Base-by-base conservation (phyloP, 2,329 filamentous ascomycete genomes). In the Beauveria sp. region DNA sequence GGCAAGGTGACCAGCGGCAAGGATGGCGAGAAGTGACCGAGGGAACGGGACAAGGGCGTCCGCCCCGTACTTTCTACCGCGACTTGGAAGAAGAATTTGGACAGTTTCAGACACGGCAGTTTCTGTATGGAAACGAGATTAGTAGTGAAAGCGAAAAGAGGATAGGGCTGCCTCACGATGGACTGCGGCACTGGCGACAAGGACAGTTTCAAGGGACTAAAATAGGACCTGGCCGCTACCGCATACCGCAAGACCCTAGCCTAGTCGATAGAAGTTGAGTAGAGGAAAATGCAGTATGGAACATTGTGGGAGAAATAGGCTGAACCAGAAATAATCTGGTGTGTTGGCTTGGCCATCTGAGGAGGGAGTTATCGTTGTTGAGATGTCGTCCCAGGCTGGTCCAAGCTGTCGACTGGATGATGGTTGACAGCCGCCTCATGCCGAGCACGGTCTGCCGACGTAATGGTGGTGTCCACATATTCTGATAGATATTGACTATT, bases 161-260 rank as follows among this genome's bases (percentile, higher is more conserved):
- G 54, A 41, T 20, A 50, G n/a, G 26, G 8, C 47, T 59, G 56
- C 56, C 48, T 52, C 56, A 59, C 48, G 56, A 52, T 43, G 37
- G 10, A 48, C 12, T 28, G 26, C 3, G 55, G 30, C 18, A 58
- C 30, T 52, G 51, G 51, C 52, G 50, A 61, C 59, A 22, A 9
- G 16, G 44, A 26, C 30, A 22, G 59, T 61, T 61, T 61, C 59
- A 61, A 61, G 59, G 59, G 59, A 55, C 30, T 12, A 34, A 12
- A 34, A 5, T 16, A 22, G 55, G 28, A 2, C 48, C 14, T 22
- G 54, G 34, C 24, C 24, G 28, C 30, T 59, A 44, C 20, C 6
- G 24, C 24, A 44, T 28, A 30, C 30, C 6, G 30, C 30, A 34
- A 34, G 30, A 34, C 10, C 10, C 34, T 30, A 9, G 55, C 30